Evolutionary conservation across 257 asterid genomes (phyloP).

Genomic region (Nicotiana benthamiana): DNA sequence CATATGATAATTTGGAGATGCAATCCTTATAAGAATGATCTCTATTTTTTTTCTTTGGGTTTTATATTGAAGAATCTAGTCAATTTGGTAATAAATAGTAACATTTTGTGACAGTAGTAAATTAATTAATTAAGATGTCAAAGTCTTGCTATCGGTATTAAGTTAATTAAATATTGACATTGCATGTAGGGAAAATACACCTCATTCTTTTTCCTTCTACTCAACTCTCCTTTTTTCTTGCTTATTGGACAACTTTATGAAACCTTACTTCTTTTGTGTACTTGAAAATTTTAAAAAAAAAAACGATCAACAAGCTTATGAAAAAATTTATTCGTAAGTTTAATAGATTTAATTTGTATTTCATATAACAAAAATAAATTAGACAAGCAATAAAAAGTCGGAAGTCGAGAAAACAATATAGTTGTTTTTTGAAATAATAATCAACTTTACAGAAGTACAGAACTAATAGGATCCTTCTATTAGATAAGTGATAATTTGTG

Average conservation of each 20-base stretch:
- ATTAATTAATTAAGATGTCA: neutral
- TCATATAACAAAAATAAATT: no score
- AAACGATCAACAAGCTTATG: no score
- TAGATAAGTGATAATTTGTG: no score
- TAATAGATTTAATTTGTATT: no score
- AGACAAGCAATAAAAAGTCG: no score
- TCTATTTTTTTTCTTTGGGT: neutral
- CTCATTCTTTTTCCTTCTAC: neutral
- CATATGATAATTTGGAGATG: conserved; percentile 32
- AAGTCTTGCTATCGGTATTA: neutral
- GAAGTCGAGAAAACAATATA: no score
- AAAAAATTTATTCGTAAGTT: no score
- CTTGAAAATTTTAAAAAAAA: neutral
- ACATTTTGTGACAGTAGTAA: neutral
- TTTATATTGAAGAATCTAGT: neutral
- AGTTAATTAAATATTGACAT: neutral
- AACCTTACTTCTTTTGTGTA: neutral
- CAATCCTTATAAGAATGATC: conserved; percentile 28
- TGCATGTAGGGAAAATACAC: neutral
- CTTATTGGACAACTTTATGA: neutral
- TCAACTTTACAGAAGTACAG: no score
- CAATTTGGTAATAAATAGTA: neutral
- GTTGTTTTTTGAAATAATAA: no score
- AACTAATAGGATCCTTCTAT: no score
- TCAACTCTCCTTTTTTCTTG: neutral